Conservation (phyloP, 768 basidiomycete species). For the Suillus clintonianus region DNA sequence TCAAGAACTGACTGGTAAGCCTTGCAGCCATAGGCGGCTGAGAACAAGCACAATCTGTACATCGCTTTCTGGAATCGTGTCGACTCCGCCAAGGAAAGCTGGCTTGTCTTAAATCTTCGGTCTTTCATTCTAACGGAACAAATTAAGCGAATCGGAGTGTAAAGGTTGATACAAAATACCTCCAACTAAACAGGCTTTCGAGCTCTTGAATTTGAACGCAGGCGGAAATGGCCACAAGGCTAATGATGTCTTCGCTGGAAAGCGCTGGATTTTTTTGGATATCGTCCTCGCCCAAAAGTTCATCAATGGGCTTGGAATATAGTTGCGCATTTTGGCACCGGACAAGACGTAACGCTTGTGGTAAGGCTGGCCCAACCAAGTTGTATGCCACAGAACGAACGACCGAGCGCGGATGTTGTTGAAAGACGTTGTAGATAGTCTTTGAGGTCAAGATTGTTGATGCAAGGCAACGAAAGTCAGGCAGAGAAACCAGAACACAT, state of each 20-base stretch:
- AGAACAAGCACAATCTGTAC: slow-evolving; percentile 30
- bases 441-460: slow-evolving; percentile 30
- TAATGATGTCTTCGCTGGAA: slow-evolving; percentile 19
- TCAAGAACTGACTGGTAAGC: slow-evolving; percentile 4
- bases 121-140: slow-evolving; percentile 36
- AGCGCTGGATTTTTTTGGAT: slow-evolving; percentile 17
- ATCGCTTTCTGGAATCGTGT: slow-evolving; percentile 29
- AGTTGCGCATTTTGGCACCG: slow-evolving; percentile 12
- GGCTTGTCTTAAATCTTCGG: slow-evolving; percentile 30
- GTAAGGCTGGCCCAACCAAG: slow-evolving; percentile 31
- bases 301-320: neutral
- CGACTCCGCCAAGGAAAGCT: slow-evolving; percentile 33
- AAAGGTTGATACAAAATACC: slow-evolving; percentile 23
- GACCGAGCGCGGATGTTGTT: slow-evolving; percentile 30
- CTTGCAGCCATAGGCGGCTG: slow-evolving; percentile 9
- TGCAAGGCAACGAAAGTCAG: slow-evolving; percentile 29
- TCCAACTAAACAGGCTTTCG: slow-evolving; percentile 43
- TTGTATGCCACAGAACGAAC: slow-evolving; percentile 30
- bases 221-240: slow-evolving; percentile 25
- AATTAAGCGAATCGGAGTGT: neutral
- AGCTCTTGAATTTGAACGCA: slow-evolving; percentile 26
- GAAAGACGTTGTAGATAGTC: slow-evolving; percentile 31
- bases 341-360: slow-evolving; percentile 30
- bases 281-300: neutral
- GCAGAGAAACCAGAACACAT: slow-evolving; percentile 26